A percentile compares a stretch with the other conserved stretches of the same genome.
Conservation (phyloP, 2,329 filamentous ascomycete species). For the Botrytis cinerea region DNA sequence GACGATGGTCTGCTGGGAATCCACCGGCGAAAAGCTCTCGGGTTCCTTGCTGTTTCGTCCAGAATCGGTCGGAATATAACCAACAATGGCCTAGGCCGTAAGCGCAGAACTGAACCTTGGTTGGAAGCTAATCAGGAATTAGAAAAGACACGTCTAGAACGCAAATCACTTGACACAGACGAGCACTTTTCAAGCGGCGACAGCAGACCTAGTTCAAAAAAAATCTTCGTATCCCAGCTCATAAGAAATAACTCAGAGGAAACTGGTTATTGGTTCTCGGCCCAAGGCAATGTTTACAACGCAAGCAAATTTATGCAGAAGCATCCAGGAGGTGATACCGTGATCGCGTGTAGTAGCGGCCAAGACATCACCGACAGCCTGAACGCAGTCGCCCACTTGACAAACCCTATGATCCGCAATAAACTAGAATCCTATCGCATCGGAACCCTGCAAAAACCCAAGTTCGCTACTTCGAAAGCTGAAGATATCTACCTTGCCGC, state of each 20-base stretch:
- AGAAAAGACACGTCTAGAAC: conserved; percentile 11
- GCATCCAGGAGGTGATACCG: conserved; percentile 7
- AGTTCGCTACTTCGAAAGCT: neutral
- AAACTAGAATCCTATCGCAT: conserved; percentile 3
- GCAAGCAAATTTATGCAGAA: conserved; percentile 12
- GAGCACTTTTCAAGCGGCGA: too few species aligned
- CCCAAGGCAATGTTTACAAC: neutral
- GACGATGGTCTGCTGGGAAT: neutral
- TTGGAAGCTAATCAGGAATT: conserved; percentile 9
- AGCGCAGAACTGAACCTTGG: conserved; percentile 3
- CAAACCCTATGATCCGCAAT: neutral
- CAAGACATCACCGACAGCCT: conserved; percentile 6
- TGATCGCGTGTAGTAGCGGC: neutral
- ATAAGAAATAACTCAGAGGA: conserved; percentile 6
- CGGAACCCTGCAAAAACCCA: neutral
- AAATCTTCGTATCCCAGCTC: neutral
- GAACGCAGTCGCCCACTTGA: conserved; percentile 4
- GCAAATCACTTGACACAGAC: neutral
- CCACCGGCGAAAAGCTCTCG: neutral
- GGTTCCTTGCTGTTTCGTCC: conserved; percentile 9
- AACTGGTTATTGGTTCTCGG: conserved; percentile 9
- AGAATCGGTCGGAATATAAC: conserved; percentile 6
- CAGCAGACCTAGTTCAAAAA: neutral
- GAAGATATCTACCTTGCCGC: neutral
- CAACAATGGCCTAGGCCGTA: neutral